A percentile compares a stretch with the other conserved stretches of the same genome.
phyloP scores from a whole-genome alignment of 1,284 basidiomycete species.

The Bjerkandera adusta region DNA sequence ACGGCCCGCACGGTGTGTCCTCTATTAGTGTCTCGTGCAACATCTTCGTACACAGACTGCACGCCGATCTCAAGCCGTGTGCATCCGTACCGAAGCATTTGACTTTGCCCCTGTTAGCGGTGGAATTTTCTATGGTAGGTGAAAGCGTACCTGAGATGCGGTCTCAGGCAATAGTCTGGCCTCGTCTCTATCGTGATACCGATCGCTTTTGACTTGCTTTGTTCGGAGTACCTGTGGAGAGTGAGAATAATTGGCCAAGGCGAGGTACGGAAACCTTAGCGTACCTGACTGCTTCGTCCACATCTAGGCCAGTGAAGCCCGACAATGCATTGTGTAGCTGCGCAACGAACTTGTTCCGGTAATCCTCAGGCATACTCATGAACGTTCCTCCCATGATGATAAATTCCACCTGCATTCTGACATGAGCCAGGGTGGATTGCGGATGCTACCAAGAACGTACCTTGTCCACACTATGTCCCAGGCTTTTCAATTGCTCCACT shows the following conservation, averaged over 20 bases:
- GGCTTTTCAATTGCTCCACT: slow-evolving; percentile 91
- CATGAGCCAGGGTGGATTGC: slow-evolving; percentile 1
- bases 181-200: slow-evolving; percentile 99
- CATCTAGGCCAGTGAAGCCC: slow-evolving; percentile 89
- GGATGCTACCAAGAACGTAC: slow-evolving; percentile 37
- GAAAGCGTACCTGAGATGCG: slow-evolving; percentile 76
- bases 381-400: slow-evolving; percentile 99
- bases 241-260: slow-evolving; percentile 10
- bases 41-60: slow-evolving; percentile 99
- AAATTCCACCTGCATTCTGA: slow-evolving; percentile 84
- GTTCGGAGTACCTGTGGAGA: slow-evolving; percentile 79
- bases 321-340: slow-evolving; percentile 97
- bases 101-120: slow-evolving; percentile 47
- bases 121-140: slow-evolving; percentile 3
- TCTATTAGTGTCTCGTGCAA: slow-evolving; percentile 97
- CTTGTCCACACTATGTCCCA: slow-evolving; percentile 98
- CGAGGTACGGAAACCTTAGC: slow-evolving; percentile 17
- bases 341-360: slow-evolving; percentile 91
- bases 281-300: slow-evolving; percentile 95
- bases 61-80: slow-evolving; percentile 98
- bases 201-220: slow-evolving; percentile 97
- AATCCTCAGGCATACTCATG: slow-evolving; percentile 98
- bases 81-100: slow-evolving; percentile 99
- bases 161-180: slow-evolving; percentile 97
- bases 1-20: slow-evolving; percentile 98